Conservation (phyloP, 306 rosid species). For the Clitoria ternatea region DNA sequence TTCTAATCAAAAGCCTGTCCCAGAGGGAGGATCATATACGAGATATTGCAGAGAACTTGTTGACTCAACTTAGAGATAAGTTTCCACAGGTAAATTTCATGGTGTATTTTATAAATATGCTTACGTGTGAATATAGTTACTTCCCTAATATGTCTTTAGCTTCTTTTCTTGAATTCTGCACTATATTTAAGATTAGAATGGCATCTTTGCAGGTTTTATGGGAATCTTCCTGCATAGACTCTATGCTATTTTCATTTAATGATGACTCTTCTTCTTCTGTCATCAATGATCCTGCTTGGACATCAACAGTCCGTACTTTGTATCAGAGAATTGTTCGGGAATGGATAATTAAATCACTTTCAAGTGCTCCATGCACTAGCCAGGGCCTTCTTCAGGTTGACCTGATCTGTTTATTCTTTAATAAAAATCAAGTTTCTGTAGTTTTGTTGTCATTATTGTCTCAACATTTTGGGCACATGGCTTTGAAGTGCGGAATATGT, state of each 20-base stretch:
- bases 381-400: constrained; percentile 99
- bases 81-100: constrained; percentile 74
- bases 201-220: constrained; percentile 77
- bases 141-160: not conserved
- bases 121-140: not conserved
- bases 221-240: constrained; percentile 87
- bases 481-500: not conserved
- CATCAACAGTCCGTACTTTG: constrained; percentile 70
- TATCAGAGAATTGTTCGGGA: constrained; percentile 93
- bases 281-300: constrained; percentile 94
- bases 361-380: constrained; percentile 95
- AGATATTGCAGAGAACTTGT: constrained; percentile 75
- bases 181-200: constrained; percentile 26
- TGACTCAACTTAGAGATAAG: constrained; percentile 83
- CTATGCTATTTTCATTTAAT: constrained; percentile 77
- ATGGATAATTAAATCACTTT: constrained; percentile 88
- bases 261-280: constrained; percentile 66
- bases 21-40: constrained; percentile 90
- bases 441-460: not conserved
- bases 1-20: constrained; percentile 75
- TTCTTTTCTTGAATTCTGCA: constrained; percentile 16
- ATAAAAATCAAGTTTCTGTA: constrained; percentile 1
- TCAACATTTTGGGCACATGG: not conserved
- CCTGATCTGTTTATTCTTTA: constrained; percentile 24
- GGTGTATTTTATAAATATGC: not conserved